phyloP scores from a whole-genome alignment of 2,329 filamentous ascomycete genomes.

The Daldinia sp. region DNA sequence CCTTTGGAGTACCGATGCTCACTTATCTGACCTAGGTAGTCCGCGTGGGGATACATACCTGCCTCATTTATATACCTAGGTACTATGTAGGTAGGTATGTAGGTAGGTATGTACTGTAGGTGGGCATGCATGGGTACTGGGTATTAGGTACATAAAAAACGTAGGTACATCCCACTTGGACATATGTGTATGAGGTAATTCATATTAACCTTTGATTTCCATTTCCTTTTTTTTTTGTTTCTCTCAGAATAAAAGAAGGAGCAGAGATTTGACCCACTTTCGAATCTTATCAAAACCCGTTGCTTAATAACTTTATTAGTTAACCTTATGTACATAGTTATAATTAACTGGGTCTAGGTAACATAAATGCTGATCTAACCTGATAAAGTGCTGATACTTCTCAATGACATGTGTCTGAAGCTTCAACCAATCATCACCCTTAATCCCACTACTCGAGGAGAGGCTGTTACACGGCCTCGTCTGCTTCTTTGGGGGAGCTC shows the following conservation, averaged over 20 bases:
- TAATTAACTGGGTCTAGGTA: background rate
- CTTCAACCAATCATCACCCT: constrained; percentile 27
- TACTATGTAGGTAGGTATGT: too few relatives aligned
- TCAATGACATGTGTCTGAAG: constrained; percentile 28
- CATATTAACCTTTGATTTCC: background rate
- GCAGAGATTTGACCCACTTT: background rate
- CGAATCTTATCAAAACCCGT: background rate
- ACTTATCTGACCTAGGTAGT: background rate
- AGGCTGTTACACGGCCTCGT: constrained; percentile 39
- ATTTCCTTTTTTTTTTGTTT: too few relatives aligned
- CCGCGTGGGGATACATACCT: background rate
- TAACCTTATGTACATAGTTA: background rate
- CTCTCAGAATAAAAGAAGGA: too few relatives aligned
- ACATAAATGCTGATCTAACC: constrained; percentile 14
- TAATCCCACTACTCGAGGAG: constrained; percentile 2
- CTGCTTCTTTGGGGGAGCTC: constrained; percentile 11
- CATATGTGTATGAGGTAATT: too few relatives aligned
- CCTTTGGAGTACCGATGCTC: background rate
- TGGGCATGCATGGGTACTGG: too few relatives aligned
- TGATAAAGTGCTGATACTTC: constrained; percentile 11
- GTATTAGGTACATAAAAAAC: too few relatives aligned
- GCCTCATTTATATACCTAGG: too few relatives aligned
- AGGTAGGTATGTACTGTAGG: background rate
- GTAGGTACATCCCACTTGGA: too few relatives aligned
- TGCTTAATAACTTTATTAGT: background rate